Conservation (phyloP, 2,329 filamentous ascomycete genomes). For the Fusarium verticillioides region DNA sequence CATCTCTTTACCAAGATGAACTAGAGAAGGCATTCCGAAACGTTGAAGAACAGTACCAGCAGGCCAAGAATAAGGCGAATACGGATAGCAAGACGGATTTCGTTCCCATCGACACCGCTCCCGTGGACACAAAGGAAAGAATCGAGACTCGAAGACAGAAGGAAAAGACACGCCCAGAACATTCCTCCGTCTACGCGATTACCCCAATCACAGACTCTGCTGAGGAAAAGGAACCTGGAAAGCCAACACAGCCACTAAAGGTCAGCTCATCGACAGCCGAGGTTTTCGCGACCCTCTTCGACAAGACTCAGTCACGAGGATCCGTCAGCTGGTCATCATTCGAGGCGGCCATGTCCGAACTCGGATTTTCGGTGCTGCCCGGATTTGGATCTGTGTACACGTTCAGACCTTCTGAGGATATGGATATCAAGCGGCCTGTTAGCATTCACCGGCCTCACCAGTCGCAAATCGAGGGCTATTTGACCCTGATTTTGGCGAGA, state of each 20-base stretch:
- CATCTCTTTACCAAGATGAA: conserved; percentile 57
- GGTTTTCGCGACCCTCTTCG: conserved; percentile 53
- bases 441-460: conserved; percentile 53
- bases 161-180: conserved; percentile 56
- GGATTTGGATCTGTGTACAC: conserved; percentile 57
- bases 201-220: background rate
- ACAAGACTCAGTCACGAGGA: conserved; percentile 44
- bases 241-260: conserved; percentile 41
- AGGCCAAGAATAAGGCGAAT: conserved; percentile 39
- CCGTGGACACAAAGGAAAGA: conserved; percentile 34
- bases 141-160: conserved; percentile 54
- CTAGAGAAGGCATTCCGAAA: conserved; percentile 52
- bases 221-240: background rate
- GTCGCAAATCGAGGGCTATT: conserved; percentile 50
- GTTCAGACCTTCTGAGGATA: conserved; percentile 47
- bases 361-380: conserved; percentile 55
- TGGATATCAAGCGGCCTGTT: conserved; percentile 44
- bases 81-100: conserved; percentile 22
- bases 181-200: conserved; percentile 51
- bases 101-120: conserved; percentile 21
- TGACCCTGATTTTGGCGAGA: conserved; percentile 43
- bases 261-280: conserved; percentile 53
- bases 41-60: conserved; percentile 46
- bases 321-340: conserved; percentile 53
- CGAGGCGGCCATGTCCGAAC: conserved; percentile 53